Percentiles rank a stretch among this genome's conserved stretches.
Evolutionary conservation across 163 green algal species (phyloP).

Genomic region (Picocystis sp.): DNA sequence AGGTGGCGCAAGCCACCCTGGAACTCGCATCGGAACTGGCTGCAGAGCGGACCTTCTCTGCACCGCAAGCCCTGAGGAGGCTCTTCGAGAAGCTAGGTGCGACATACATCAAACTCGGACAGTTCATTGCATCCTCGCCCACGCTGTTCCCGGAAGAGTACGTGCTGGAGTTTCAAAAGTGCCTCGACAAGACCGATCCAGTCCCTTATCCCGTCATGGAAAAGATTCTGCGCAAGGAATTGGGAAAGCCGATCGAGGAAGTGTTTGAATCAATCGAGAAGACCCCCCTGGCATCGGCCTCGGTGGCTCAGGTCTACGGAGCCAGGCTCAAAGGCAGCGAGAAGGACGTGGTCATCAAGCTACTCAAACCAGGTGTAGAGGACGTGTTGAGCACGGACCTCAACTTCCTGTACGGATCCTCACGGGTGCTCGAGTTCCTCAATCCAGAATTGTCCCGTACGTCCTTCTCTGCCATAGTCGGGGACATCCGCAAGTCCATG

Average conservation of each 20-base stretch:
- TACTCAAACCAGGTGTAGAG: constrained; percentile 87
- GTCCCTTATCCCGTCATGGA: constrained; percentile 56
- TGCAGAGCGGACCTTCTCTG: neutral
- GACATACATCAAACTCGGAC: constrained; percentile 93
- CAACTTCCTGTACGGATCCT: constrained; percentile 67
- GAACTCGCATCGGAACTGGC: constrained; percentile 24
- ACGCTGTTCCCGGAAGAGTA: constrained; percentile 88
- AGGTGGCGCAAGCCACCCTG: constrained; percentile 28
- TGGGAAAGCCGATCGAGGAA: constrained; percentile 35
- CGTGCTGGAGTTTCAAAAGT: constrained; percentile 91
- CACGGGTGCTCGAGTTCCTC: constrained; percentile 58
- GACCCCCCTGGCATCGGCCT: constrained; percentile 32
- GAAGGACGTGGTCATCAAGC: constrained; percentile 82
- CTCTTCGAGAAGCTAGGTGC: constrained; percentile 87
- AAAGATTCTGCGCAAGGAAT: constrained; percentile 53
- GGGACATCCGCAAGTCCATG: constrained; percentile 65
- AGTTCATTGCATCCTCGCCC: constrained; percentile 90
- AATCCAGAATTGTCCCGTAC: constrained; percentile 47
- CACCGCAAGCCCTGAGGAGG: constrained; percentile 40
- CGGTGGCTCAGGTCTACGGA: constrained; percentile 48
- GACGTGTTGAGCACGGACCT: constrained; percentile 78
- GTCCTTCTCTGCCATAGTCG: constrained; percentile 56
- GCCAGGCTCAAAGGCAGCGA: constrained; percentile 54
- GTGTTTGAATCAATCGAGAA: constrained; percentile 71
- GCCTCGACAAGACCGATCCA: constrained; percentile 62